Evolutionary conservation across 2,329 filamentous ascomycete genomes (phyloP), one percentile per base, ranked within the genome.

Genomic region (Microcera coccophila): DNA sequence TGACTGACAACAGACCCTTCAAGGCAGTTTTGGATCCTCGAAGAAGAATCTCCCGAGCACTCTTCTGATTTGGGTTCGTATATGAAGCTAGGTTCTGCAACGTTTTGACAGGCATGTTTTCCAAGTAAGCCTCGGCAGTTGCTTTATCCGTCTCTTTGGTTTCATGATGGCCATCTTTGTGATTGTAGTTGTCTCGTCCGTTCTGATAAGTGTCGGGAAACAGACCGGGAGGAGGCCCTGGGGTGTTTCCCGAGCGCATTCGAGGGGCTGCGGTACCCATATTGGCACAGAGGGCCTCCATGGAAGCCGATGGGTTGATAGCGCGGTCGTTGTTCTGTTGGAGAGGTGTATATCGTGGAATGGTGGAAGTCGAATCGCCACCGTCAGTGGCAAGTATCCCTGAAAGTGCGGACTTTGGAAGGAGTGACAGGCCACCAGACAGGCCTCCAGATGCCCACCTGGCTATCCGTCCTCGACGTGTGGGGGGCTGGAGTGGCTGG

Each of bases 271-370:
- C 50, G 8, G 55, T 43, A 19, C 62, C 50, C 59, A 62, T 61
- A 17, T 47, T 56, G 41, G 50, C 34, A 17, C 48, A 41, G 29
- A 49, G 33, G 36, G 63, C 55, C 12, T 62, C 62, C 4, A 42
- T 29, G 12, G 61, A 53, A 29, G 41, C 48, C 24, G 53, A 36
- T 2, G 73, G 74, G 41, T 67, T 75, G 35, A 72, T 52, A 18
- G 75, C 74, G 40, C 74, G 71, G 45, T 78, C 73, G 53, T 70
- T 70, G 50, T 78, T 78, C 49, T 79, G 74, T 55, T 76, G 75
- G 20, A 79, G 62, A 17, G 75, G 75, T 3, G 69, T 70, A 48
- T 78, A 78, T 42, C 72, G 66, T 15, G 61, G 62, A 32, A 62
- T 42, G 18, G 50, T 28, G 3, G 55, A 41, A 19, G 49, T 32